Evolutionary conservation across 305 asterid genomes (phyloP), one percentile per base, ranked within the genome.

Genomic region (Fraxinus platypoda): DNA sequence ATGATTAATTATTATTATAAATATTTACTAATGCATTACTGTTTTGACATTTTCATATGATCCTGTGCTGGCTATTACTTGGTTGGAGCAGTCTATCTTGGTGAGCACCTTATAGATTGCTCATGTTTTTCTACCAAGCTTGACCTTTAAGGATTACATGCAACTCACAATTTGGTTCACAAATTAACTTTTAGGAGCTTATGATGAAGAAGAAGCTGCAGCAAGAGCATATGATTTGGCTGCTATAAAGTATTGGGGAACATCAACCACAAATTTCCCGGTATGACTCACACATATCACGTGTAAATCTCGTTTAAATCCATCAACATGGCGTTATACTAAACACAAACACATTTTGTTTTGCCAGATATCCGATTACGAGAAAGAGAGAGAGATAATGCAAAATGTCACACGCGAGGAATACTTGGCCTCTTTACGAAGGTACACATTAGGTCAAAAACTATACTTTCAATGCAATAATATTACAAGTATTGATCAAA

Each of bases 351-450:
- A 43, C 8, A 4, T 43, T 43, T 15, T 4, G 3, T 37, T 15
- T 21, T 13, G 33, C n/a, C 89, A 92, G 97, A 84, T 88, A 73
- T 84, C 85, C 35, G 97, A 92, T 74, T 93, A 93, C 82, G 86
- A 78, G 4, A 87, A 83, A 43, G 97, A 91, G 90, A 88, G 87
- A 7, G 93, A 89, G 82, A 85, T 89, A 17, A 92, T 92, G 95
- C 90, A 93, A 80, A 88, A 84, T 57, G 75, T 90, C 17, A 91
- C 92, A 1, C 91, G 84, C 79, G 97, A 93, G 80, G 97, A 92
- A 81, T 91, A 92, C 79, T 87, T 92, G 80, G 97, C 92, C 85
- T 89, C 95, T 66, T 87, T 93, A 64, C 91, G 95, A 92, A 92
- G 95, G 97, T 92, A 81, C 21, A 43, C 30, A 38, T 75, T 31